Evolutionary conservation across 352 stramenopile genomes (phyloP).

Genomic region (Halophytophthora polymorphica): DNA sequence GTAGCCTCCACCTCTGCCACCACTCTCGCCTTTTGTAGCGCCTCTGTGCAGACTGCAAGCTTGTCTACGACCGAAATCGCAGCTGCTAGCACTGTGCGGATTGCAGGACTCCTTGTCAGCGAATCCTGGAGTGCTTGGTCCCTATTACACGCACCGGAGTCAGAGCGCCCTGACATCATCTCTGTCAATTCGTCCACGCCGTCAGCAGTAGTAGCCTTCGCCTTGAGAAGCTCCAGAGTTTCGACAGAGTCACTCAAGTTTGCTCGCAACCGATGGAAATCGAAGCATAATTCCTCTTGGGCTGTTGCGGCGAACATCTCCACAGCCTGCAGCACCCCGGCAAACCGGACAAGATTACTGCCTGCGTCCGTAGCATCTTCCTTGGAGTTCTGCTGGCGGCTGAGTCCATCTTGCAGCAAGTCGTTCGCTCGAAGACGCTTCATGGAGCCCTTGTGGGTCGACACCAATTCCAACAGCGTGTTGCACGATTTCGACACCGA

Average conservation of each 20-base stretch:
- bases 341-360: constrained; percentile 13
- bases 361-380: not conserved
- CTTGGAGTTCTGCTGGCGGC: constrained; percentile 4
- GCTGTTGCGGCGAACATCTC: constrained; percentile 20
- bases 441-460: constrained; percentile 48
- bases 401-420: constrained; percentile 11
- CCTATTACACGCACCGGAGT: not conserved
- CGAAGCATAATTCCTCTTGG: constrained; percentile 32
- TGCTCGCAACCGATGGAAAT: constrained; percentile 21
- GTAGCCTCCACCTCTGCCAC: constrained; percentile 9
- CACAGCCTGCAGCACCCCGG: constrained; percentile 24
- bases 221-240: constrained; percentile 11
- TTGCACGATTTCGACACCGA: constrained; percentile 17
- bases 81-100: constrained; percentile 21
- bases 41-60: constrained; percentile 12
- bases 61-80: constrained; percentile 20
- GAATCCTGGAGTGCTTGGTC: constrained; percentile 4
- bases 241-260: not conserved
- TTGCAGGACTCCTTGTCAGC: constrained; percentile 9
- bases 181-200: constrained; percentile 6
- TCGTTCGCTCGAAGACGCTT: constrained; percentile 34
- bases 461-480: constrained; percentile 41
- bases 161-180: not conserved
- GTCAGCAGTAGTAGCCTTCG: constrained; percentile 2
- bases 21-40: constrained; percentile 5